These are phyloP conservation scores for Physaria fendleri DNA, from an alignment of 345 rosid species.

Conservation along the genomic window DNA sequence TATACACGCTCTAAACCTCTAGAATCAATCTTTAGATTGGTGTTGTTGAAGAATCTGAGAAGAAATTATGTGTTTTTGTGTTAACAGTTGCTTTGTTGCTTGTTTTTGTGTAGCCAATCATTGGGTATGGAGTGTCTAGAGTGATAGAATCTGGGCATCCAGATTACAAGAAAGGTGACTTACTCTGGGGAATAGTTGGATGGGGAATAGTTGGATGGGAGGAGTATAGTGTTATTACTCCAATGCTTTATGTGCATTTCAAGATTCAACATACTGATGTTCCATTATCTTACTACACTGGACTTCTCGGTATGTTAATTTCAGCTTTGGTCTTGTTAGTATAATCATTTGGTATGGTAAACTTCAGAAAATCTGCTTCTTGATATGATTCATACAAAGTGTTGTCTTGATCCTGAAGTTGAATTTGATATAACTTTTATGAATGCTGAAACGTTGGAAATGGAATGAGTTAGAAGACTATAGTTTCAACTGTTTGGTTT, in stretches of 20 bases:
- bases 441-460: neutral
- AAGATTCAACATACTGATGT: conserved; percentile 46
- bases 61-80: neutral
- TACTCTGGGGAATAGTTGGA: conserved; percentile 50
- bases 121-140: conserved; percentile 46
- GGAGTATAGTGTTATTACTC: conserved; percentile 42
- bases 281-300: conserved; percentile 57
- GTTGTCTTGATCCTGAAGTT: neutral
- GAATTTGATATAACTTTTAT: too few species aligned
- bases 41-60: neutral
- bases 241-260: conserved; percentile 25
- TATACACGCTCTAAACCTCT: neutral
- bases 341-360: neutral
- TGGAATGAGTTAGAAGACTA: neutral
- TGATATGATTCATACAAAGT: too few species aligned
- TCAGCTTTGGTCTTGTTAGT: neutral
- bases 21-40: neutral
- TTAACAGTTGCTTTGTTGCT: neutral
- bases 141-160: conserved; percentile 51
- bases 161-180: conserved; percentile 45
- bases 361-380: neutral
- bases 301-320: conserved; percentile 48
- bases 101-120: conserved; percentile 12
- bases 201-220: conserved; percentile 73
- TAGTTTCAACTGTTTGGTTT: neutral